These are phyloP conservation scores for Xenoacremonium recifei DNA, from an alignment of 2,329 filamentous ascomycete genomes.

Conservation along the genomic window DNA sequence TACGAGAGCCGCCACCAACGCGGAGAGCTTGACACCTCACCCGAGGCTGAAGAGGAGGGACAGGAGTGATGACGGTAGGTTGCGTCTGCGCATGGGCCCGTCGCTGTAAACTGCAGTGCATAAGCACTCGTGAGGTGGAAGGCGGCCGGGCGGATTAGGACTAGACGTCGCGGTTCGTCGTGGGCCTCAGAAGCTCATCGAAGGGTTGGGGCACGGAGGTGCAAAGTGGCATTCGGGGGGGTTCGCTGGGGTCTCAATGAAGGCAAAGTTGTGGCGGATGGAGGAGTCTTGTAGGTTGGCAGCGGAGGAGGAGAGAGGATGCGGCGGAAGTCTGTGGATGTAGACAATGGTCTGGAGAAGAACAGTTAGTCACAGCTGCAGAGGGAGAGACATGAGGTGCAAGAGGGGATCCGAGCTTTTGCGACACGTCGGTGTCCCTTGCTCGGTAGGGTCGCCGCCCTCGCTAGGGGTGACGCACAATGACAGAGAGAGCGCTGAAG, in stretches of 20 bases:
- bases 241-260: conserved; percentile 14
- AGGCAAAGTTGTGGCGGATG: too few species aligned
- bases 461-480: conserved; percentile 25
- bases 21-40: conserved; percentile 25
- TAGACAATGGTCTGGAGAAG: conserved; percentile 23
- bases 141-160: conserved; percentile 11
- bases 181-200: conserved; percentile 30
- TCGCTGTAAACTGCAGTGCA: conserved; percentile 18
- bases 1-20: conserved; percentile 6
- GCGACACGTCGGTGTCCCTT: conserved; percentile 23
- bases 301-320: conserved; percentile 5
- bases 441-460: too few species aligned
- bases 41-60: conserved; percentile 32
- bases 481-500: conserved; percentile 33
- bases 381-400: conserved; percentile 21
- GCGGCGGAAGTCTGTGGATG: conserved; percentile 16
- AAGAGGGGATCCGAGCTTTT: conserved; percentile 28
- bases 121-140: conserved; percentile 14
- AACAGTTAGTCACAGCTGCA: conserved; percentile 28
- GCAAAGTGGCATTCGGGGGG: too few species aligned
- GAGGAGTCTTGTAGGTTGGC: conserved; percentile 7
- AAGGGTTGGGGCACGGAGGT: conserved; percentile 7
- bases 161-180: conserved; percentile 14
- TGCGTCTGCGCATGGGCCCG: conserved; percentile 40
- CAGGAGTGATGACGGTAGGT: conserved; percentile 29